Evolutionary conservation across 805 yeast genomes (phyloP).

Genomic region (Candida tibetensis): DNA sequence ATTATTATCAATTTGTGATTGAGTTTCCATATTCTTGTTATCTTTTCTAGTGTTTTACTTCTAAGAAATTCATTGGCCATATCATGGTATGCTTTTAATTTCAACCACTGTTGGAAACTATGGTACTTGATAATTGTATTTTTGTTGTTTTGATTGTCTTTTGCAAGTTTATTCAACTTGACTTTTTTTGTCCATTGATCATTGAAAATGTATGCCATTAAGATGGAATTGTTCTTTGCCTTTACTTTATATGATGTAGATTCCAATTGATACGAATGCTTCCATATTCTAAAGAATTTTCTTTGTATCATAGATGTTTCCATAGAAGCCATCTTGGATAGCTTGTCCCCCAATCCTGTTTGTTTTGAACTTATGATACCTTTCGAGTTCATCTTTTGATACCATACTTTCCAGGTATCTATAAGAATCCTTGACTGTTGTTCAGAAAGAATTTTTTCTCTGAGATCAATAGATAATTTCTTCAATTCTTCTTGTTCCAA

Average conservation of each 20-base stretch:
- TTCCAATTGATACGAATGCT: constrained; percentile 1
- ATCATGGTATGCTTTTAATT: constrained; percentile 4
- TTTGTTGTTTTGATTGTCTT: constrained; percentile 5
- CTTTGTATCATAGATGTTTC: constrained; percentile 15
- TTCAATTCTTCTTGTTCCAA: background rate
- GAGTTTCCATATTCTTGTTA: constrained; percentile 17
- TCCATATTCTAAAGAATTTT: constrained; percentile 18
- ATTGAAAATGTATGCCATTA: constrained; percentile 11
- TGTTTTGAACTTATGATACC: background rate
- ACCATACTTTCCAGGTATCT: constrained; percentile 10
- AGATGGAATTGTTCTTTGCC: constrained; percentile 3
- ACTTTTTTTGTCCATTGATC: constrained; percentile 16
- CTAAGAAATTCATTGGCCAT: constrained; percentile 11
- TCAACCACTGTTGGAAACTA: constrained; percentile 14
- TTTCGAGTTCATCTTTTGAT: background rate
- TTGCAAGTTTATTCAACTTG: background rate
- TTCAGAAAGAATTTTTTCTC: background rate
- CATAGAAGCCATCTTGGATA: constrained; percentile 10
- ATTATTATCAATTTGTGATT: background rate
- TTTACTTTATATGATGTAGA: constrained; percentile 3
- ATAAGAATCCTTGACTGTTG: background rate
- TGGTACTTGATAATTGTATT: constrained; percentile 3
- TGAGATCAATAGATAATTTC: background rate
- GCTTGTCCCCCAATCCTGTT: constrained; percentile 9
- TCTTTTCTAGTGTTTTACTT: background rate